phyloP scores from a whole-genome alignment of 139 green algal genomes.

The Astrephomene gubernaculifera region DNA sequence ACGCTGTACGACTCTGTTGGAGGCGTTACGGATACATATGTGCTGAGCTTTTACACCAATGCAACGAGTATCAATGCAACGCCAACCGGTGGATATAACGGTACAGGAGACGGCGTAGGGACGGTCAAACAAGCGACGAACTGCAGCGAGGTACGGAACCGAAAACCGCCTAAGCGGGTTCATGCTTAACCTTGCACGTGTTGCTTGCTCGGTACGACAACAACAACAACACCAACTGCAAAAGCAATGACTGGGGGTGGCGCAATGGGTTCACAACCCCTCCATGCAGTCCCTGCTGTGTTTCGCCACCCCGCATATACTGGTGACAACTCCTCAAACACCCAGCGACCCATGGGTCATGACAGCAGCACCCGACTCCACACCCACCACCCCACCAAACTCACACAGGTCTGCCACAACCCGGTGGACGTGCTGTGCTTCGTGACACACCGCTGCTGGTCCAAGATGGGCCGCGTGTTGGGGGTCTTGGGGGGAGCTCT shows the following conservation, averaged over 20 bases:
- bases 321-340: not conserved
- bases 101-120: constrained; percentile 50
- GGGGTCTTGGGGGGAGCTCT: constrained; percentile 37
- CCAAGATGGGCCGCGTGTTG: constrained; percentile 45
- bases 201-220: too few relatives aligned
- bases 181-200: too few relatives aligned
- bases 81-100: constrained; percentile 45
- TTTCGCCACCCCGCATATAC: too few relatives aligned
- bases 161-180: too few relatives aligned
- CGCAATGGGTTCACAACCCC: too few relatives aligned
- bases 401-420: constrained; percentile 39
- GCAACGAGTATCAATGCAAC: constrained; percentile 56
- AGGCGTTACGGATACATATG: constrained; percentile 31
- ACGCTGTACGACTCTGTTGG: constrained; percentile 59
- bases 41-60: constrained; percentile 74
- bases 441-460: constrained; percentile 47
- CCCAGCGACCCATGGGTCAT: not conserved
- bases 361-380: not conserved
- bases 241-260: too few relatives aligned
- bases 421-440: constrained; percentile 51
- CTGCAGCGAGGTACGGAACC: constrained; percentile 48
- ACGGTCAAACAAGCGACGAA: not conserved
- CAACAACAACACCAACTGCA: too few relatives aligned
- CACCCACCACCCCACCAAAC: not conserved
- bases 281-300: too few relatives aligned